A percentile compares a stretch with the other conserved stretches of the same genome.
These are phyloP conservation scores for Cadophora luteo-olivacea DNA, from an alignment of 2,329 filamentous ascomycete species.

Conservation along the genomic window DNA sequence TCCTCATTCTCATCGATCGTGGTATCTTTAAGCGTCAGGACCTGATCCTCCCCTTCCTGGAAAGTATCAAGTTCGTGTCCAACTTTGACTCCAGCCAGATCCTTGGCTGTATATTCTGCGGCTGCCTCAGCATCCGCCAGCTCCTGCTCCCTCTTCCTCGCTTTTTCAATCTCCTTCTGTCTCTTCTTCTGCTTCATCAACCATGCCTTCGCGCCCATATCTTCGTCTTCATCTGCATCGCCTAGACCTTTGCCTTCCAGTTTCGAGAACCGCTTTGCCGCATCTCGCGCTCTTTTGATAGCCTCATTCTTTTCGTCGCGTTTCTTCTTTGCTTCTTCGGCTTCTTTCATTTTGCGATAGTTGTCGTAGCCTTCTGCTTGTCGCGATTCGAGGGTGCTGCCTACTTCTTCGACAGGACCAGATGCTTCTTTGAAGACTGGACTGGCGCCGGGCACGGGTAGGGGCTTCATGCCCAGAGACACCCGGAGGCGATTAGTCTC, in stretches of 20 bases:
- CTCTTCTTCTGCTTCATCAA: slow-evolving; percentile 89
- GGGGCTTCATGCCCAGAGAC: slow-evolving; percentile 86
- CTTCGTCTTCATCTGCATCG: slow-evolving; percentile 70
- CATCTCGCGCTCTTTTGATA: slow-evolving; percentile 86
- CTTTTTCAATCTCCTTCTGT: slow-evolving; percentile 87
- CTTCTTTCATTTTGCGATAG: slow-evolving; percentile 68
- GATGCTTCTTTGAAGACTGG: slow-evolving; percentile 60
- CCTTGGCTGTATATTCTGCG: slow-evolving; percentile 82
- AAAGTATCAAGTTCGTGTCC: slow-evolving; percentile 86
- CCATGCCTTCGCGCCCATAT: slow-evolving; percentile 84
- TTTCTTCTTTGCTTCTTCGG: slow-evolving; percentile 77
- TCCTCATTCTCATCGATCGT: slow-evolving; percentile 85
- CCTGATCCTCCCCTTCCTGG: slow-evolving; percentile 82
- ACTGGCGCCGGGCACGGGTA: slow-evolving; percentile 80
- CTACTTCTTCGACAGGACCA: slow-evolving; percentile 65
- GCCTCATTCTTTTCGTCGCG: slow-evolving; percentile 83
- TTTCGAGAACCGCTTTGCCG: slow-evolving; percentile 75
- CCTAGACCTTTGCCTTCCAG: slow-evolving; percentile 86
- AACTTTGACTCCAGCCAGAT: slow-evolving; percentile 89
- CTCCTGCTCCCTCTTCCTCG: slow-evolving; percentile 75
- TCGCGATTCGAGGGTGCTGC: slow-evolving; percentile 84
- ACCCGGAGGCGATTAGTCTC: slow-evolving; percentile 92
- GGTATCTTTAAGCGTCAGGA: slow-evolving; percentile 92
- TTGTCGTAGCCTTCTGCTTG: slow-evolving; percentile 77
- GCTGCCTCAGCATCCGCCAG: slow-evolving; percentile 76